phyloP scores from a whole-genome alignment of 345 rosid species.

The Gossypium bickii region DNA sequence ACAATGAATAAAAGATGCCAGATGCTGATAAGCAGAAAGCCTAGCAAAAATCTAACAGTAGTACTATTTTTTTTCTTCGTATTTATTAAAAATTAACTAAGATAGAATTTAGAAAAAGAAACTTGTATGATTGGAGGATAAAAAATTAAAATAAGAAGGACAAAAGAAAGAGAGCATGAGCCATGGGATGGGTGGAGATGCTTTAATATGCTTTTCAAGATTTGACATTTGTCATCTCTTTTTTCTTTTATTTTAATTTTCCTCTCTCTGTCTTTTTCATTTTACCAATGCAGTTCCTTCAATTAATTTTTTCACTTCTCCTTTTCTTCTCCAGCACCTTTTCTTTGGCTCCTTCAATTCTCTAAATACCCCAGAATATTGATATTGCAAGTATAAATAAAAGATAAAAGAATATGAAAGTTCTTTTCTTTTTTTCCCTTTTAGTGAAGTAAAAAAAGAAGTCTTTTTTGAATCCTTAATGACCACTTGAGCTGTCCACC shows the following conservation, averaged over 20 bases:
- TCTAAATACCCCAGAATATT: neutral
- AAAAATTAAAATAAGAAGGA: neutral
- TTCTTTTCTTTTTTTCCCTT: neutral
- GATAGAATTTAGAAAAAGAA: slow-evolving; percentile 13
- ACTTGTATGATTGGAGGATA: slow-evolving; percentile 10
- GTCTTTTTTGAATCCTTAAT: neutral
- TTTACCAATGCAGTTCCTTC: neutral
- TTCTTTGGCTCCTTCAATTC: slow-evolving; percentile 13
- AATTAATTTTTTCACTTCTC: neutral
- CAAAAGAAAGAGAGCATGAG: slow-evolving; percentile 5
- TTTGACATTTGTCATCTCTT: slow-evolving; percentile 41
- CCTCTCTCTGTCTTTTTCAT: neutral
- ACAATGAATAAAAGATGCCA: neutral
- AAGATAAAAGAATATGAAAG: slow-evolving; percentile 4
- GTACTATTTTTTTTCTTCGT: neutral
- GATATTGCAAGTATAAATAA: neutral
- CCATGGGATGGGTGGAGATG: slow-evolving; percentile 40
- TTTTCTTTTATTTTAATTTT: neutral
- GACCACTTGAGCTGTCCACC: slow-evolving; percentile 24
- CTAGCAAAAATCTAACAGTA: neutral
- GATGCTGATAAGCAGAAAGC: neutral
- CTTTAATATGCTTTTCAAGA: slow-evolving; percentile 34
- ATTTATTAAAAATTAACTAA: neutral
- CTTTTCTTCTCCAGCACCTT: slow-evolving; percentile 8
- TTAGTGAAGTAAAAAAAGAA: neutral